Evolutionary conservation across 139 green algal genomes (phyloP), one percentile per base, ranked within the genome.

Genomic region (Ettlia oleoabundans): DNA sequence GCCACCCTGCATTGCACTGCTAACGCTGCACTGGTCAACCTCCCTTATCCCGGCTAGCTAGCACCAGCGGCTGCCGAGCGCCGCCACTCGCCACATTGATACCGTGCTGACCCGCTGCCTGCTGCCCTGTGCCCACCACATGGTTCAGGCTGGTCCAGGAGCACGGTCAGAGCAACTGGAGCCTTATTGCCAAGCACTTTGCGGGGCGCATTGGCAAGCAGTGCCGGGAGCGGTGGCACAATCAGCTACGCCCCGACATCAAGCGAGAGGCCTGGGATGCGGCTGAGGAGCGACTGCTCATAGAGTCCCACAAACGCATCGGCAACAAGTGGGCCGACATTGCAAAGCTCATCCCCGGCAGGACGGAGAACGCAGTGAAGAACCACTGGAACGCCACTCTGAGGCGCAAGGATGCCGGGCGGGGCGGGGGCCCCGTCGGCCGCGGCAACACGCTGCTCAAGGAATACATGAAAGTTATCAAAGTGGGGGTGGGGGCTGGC

Each of bases 351-450:
- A 78, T 97, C 51, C 86, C 88, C 1, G 92, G 92, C 5, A 84
- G 86, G 42, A 95, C 93, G 5, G 93, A 96, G 85, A 96, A 96
- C 68, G 88, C 93, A 24, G 93, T 96, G 28, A 96, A 96, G 74
- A 96, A 96, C 87, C 92, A 94, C 89, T 96, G 93, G 93, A 93
- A 95, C 77, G 83, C 85, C 47, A 96, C 88, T 30, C 52, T 95
- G 64, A 82, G 83, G 52, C 86, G 85, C 62, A 89, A 86, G 69
- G 80, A 85, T 37, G 69, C 30, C 22, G 42, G 55, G n/a, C 26
- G 13, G 9, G 38, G 63, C 19, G 26, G 78, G 30, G 28, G 53
- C 35, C 30, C 37, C 28, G 51, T 33, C 37, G 68, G 67, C 51
- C 41, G 70, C n/a, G 52, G 58, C 51, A 62, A 64, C 66, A 85